Conservation (phyloP, 768 basidiomycete species). For the Kwoniella pini region DNA sequence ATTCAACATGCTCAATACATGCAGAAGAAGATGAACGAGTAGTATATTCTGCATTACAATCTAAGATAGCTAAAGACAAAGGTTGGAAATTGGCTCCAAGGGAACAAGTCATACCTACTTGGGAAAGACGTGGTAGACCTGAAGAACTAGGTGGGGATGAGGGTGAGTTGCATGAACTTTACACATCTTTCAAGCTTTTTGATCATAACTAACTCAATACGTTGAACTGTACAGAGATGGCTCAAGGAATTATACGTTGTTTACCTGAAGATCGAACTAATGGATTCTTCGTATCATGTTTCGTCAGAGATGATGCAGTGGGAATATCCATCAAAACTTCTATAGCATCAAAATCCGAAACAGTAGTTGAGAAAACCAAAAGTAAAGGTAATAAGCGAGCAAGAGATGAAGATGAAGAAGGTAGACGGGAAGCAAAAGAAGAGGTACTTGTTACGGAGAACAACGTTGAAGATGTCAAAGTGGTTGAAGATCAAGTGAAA, state of each 20-base stretch:
- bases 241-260: conserved; percentile 51
- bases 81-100: conserved; percentile 70
- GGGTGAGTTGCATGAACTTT: conserved; percentile 56
- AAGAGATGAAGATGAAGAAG: background rate
- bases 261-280: conserved; percentile 75
- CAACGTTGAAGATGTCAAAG: conserved; percentile 4
- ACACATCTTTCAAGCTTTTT: background rate
- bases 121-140: conserved; percentile 75
- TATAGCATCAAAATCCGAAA: background rate
- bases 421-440: background rate
- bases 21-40: conserved; percentile 91
- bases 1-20: conserved; percentile 97
- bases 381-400: background rate
- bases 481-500: background rate
- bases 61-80: conserved; percentile 65
- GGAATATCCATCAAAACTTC: background rate
- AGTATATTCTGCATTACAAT: conserved; percentile 69
- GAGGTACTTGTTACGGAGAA: background rate
- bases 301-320: conserved; percentile 57
- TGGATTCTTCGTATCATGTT: conserved; percentile 98
- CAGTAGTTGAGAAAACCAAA: background rate
- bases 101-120: conserved; percentile 70
- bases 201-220: background rate
- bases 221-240: conserved; percentile 58
- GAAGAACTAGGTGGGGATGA: conserved; percentile 63